These are phyloP conservation scores for Calonectria fujianensis DNA, from an alignment of 2,329 filamentous ascomycete species.

Conservation along the genomic window DNA sequence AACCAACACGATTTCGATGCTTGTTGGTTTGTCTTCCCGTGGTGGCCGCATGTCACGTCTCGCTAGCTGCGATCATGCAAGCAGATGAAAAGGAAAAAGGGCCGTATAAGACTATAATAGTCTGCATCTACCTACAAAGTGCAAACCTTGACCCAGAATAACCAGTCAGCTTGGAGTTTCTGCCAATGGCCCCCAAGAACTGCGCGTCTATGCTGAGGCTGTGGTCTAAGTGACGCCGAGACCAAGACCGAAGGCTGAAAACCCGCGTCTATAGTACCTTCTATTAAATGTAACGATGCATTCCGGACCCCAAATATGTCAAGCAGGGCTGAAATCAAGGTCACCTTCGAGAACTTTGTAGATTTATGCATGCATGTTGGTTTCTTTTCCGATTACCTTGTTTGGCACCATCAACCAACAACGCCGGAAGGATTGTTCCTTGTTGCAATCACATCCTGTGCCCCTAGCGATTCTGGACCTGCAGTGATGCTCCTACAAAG, in stretches of 20 bases:
- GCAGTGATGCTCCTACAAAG: background rate
- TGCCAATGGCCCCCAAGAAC: background rate
- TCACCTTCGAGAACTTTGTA: background rate
- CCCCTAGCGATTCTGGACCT: background rate
- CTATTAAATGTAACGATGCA: background rate
- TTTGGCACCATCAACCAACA: background rate
- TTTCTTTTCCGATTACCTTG: background rate
- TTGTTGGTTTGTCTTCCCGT: conserved; percentile 17
- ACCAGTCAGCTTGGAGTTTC: background rate
- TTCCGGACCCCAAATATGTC: background rate
- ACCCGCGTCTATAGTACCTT: background rate
- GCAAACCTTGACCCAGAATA: background rate
- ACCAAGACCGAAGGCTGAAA: background rate
- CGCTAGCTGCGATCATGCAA: background rate
- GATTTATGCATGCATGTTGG: conserved; percentile 10
- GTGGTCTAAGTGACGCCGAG: conserved; percentile 18
- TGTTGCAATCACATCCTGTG: background rate
- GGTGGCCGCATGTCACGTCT: background rate
- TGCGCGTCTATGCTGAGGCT: background rate
- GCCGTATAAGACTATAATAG: background rate
- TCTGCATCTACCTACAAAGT: background rate
- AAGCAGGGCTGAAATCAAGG: background rate
- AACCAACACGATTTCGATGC: background rate
- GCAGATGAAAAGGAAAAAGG: background rate
- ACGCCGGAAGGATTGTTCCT: background rate